Base-by-base conservation (phyloP, 371 early-diverging fungal genomes). In the Actinomortierella ambigua region DNA sequence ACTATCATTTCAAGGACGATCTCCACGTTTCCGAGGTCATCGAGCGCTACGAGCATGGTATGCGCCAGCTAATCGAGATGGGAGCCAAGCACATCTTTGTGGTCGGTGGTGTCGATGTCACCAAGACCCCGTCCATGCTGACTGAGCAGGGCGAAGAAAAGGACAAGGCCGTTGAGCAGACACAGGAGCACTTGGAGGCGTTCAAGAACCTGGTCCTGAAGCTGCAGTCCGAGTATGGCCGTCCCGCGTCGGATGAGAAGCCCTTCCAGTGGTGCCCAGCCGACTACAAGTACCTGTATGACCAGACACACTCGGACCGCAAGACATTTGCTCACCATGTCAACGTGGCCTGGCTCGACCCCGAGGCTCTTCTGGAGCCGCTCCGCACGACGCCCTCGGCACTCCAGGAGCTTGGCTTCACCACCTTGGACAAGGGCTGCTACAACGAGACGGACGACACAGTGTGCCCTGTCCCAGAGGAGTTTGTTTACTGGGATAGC, bases 281-380 rank as follows among this genome's bases (percentile, higher is more conserved):
- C 11, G 34, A 34, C 34, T 34, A 34, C 34, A 34, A 34, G 34
- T 34, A 34, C 34, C 34, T 34, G 11, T 11, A 34, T 34, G 34
- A 34, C 34, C 34, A 34, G 4, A 6, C 34, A 11, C 4, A 11
- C 34, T 11, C 4, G 4, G 7, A 34, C 34, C 34, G 34, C 4
- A 34, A 6, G 34, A 34, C 4, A 4, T 34, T 34, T 34, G 34
- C 4, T 34, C 4, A 34, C 34, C 34, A 34, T 34, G 34, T 34
- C 7, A 65, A 51, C 49, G 40, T 70, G 39, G 65, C 55, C n/a
- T 70, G 65, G 55, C 61, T 70, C 53, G 70, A 70, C 26, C 48
- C 65, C 4, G 54, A 47, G 24, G 50, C 44, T 0, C 43, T 56
- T 15, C 55, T 70, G 20, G 22, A 57, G 18, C 51, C 44, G 13